A percentile compares a stretch with the other conserved stretches of the same genome.
phyloP scores from a whole-genome alignment of 2,329 filamentous ascomycete genomes.

The Fusarium nisikadoi region DNA sequence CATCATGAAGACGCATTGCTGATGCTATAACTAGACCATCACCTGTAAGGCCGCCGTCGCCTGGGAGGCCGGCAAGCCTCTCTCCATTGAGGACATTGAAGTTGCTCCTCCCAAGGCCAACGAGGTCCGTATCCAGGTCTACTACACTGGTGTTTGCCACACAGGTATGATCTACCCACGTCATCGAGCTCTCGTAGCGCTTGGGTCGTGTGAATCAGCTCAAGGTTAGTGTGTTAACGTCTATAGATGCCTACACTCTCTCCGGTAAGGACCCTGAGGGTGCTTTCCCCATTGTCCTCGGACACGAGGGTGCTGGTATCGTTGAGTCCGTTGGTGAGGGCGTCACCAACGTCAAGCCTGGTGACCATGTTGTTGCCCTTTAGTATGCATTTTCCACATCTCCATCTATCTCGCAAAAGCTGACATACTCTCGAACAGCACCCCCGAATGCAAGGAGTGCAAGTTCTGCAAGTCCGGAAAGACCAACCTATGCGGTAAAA shows the following conservation, averaged over 20 bases:
- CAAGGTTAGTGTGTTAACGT: slow-evolving; percentile 20
- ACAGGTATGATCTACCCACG: slow-evolving; percentile 70
- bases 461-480: slow-evolving; percentile 99
- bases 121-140: slow-evolving; percentile 96
- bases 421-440: slow-evolving; percentile 64
- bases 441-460: slow-evolving; percentile 96
- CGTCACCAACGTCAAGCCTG: slow-evolving; percentile 92
- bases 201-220: not conserved
- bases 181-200: slow-evolving; percentile 13
- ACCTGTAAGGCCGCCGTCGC: slow-evolving; percentile 97
- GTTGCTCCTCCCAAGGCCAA: slow-evolving; percentile 88
- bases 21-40: slow-evolving; percentile 73
- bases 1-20: slow-evolving; percentile 23
- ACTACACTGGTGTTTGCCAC: slow-evolving; percentile 99
- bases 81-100: slow-evolving; percentile 91
- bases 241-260: slow-evolving; percentile 86
- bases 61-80: slow-evolving; percentile 93
- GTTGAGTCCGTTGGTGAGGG: slow-evolving; percentile 95
- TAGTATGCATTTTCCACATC: slow-evolving; percentile 66
- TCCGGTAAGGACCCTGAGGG: slow-evolving; percentile 98
- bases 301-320: slow-evolving; percentile 90
- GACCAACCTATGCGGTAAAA: slow-evolving; percentile 99
- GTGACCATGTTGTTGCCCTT: slow-evolving; percentile 90
- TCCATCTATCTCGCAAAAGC: not conserved
- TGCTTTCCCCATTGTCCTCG: slow-evolving; percentile 87